Conservation (phyloP, 805 yeast species). For the Candida gorgasii region DNA sequence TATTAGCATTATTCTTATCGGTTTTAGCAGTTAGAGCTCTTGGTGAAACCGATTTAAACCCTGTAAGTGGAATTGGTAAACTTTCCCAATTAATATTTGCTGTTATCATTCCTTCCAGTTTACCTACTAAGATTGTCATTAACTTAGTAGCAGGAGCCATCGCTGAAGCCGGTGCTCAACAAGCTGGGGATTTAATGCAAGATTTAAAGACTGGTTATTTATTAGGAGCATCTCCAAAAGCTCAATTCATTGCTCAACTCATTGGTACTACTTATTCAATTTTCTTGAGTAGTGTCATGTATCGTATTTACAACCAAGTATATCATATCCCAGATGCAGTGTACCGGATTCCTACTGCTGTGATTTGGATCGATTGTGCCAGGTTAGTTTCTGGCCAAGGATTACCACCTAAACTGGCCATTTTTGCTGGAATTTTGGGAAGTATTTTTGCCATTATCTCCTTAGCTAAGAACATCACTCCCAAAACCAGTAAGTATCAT, state of each 20-base stretch:
- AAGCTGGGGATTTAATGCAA: slow-evolving; percentile 97
- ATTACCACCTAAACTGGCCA: slow-evolving; percentile 74
- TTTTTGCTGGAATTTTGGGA: slow-evolving; percentile 63
- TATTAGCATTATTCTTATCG: slow-evolving; percentile 76
- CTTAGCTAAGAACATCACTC: slow-evolving; percentile 56
- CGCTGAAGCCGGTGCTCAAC: slow-evolving; percentile 99
- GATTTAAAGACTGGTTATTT: slow-evolving; percentile 93
- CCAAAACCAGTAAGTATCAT: slow-evolving; percentile 40
- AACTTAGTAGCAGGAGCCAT: slow-evolving; percentile 94
- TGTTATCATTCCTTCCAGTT: slow-evolving; percentile 65
- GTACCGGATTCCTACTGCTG: slow-evolving; percentile 91
- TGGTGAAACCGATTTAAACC: slow-evolving; percentile 96
- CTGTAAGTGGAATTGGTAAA: slow-evolving; percentile 96
- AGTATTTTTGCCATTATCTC: slow-evolving; percentile 68
- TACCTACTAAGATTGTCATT: slow-evolving; percentile 79
- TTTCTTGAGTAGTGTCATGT: slow-evolving; percentile 76
- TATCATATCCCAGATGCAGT: slow-evolving; percentile 82
- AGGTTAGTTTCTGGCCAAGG: slow-evolving; percentile 90
- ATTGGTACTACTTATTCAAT: slow-evolving; percentile 88
- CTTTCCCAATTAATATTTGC: slow-evolving; percentile 89
- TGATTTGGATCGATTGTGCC: slow-evolving; percentile 96
- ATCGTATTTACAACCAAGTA: slow-evolving; percentile 74
- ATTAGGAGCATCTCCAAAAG: slow-evolving; percentile 87
- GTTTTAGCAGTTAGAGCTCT: slow-evolving; percentile 88
- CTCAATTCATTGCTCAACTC: slow-evolving; percentile 88